Evolutionary conservation across 192 early-diverging fungal species (phyloP), one percentile per base, ranked within the genome.

Genomic region (Coemansia javaensis): DNA sequence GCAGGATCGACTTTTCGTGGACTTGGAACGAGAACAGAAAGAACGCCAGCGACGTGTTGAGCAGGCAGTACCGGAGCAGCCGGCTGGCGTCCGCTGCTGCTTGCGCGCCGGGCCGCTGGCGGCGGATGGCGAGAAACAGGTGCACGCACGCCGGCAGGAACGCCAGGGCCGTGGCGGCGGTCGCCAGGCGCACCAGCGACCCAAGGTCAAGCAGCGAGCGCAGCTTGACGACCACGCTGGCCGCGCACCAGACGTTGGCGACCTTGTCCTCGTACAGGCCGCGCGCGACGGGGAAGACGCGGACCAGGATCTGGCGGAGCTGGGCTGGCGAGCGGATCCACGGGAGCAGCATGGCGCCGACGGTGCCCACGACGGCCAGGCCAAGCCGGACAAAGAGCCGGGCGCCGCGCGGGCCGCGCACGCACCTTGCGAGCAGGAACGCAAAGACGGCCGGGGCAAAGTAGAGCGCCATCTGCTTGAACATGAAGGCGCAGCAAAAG

Each of bases 261-360:
- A 99, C 96, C 63, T 99, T 99, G 75, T 99, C 96, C 62, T 99
- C 94, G 64, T 93, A 99, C 13, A 99, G 67, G 0, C 96, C 96
- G 22, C 96, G 83, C 12, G 84, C 81, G 7, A 99, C 82, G 0
- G 96, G 96, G 41, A 99, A 99, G 2, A 99, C 79, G 10, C 96
- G 81, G 32, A 77, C 56, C 5, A 93, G 52, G 0, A 95, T 85
- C 66, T 95, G 93, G 20, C 68, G 27, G 6, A 94, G 52, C 38
- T 89, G 77, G 0, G 68, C 79, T 6, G 77, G 8, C 7, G 82
- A 79, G 10, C 44, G 44, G 31, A 90, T 46, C 78, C 87, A 94
- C 11, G 90, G 90, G 3, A 61, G 50, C 28, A 97, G 78, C 46
- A 86, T 28, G 2, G 81, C 16, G 1, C 69, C 73, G 53, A 96